Base-by-base conservation (phyloP, 441 rosid species). In the Erodium trifolium region DNA sequence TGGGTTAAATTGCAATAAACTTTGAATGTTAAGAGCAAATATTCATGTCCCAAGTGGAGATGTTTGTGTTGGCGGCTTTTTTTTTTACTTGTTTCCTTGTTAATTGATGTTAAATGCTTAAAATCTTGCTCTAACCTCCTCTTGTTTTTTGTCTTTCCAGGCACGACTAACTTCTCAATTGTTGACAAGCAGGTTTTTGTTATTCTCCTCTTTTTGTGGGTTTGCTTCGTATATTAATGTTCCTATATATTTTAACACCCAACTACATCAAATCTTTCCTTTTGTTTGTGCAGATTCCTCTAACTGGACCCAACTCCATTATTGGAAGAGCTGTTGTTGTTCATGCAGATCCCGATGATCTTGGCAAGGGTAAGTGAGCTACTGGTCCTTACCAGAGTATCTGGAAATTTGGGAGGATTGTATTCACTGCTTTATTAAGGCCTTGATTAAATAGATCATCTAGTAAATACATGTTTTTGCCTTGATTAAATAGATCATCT, bases 281-380 rank as follows among this genome's bases (percentile, higher is more conserved):
- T 23, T 13, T 2, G 62, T 45, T 1, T 69, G 66, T 67, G 63
- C 78, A 93, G 86, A 91, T 93, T 77, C 96, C 98, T 80, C 97
- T 93, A 37, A 17, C 76, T 59, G 96, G 97, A 68, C 86, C 88
- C 67, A 65, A 82, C 73, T 86, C 97, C 16, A 89, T 93, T 71
- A 53, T 93, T 39, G 98, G 98, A 79, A 87, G 98, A 79, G 97
- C 98, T 53, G 87, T 93, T 70, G 97, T 93, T 77, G 93, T 89
- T 72, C 98, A 93, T 73, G 79, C 82, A 1, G 98, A 93, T 80
- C 91, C 96, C 67, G 98, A 93, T 84, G 98, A 92, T 79, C 98
- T 92, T 62, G 98, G 98, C 78, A 92, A 78, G 86, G 98, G 98
- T 92, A 75, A 81, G 17, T 68, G 0, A 45, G 41, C 60, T 53